Percentiles rank a stretch among this genome's conserved stretches.
Evolutionary conservation across 306 rosid genomes (phyloP).

Genomic region (Vigna nakashimae): DNA sequence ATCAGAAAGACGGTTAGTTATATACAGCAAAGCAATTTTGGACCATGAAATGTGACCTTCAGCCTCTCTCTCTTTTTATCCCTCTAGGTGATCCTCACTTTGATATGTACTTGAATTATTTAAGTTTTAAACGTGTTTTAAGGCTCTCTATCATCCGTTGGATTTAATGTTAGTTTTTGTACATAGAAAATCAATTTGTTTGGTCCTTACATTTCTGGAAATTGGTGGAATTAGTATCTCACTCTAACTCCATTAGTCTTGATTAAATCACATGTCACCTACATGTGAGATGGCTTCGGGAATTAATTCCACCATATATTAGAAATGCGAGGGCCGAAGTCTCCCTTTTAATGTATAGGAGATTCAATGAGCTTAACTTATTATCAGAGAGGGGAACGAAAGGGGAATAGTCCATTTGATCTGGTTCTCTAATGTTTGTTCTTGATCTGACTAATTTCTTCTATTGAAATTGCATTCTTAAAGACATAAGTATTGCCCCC

Average conservation of each 20-base stretch:
- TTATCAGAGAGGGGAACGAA: no score
- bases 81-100: no score
- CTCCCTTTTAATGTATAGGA: background rate
- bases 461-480: no score
- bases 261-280: background rate
- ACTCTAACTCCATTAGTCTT: background rate
- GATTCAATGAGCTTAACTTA: no score
- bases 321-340: background rate
- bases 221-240: background rate
- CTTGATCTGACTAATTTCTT: background rate
- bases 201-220: background rate
- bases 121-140: background rate
- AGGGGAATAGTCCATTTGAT: background rate
- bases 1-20: background rate
- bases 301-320: background rate
- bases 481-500: no score
- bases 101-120: no score
- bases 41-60: no score
- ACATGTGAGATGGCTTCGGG: background rate
- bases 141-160: no score
- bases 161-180: background rate
- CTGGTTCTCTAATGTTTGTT: background rate
- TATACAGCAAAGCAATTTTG: background rate
- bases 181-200: background rate
- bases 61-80: background rate